Percentiles rank a stretch among this genome's conserved stretches.
phyloP scores from a whole-genome alignment of 345 rosid genomes.

The Brassica cretica region DNA sequence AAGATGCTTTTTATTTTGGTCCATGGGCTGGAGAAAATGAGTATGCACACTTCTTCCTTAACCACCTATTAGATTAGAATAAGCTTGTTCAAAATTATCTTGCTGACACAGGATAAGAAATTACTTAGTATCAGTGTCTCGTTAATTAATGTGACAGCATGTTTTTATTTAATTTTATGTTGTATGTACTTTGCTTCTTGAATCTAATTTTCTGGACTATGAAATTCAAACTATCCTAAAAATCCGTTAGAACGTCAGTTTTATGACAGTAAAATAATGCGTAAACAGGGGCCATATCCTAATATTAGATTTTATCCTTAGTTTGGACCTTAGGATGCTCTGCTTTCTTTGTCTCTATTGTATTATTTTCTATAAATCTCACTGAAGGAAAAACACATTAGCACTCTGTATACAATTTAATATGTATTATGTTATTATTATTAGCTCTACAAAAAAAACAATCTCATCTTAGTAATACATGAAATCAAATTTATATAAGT shows the following conservation, averaged over 20 bases:
- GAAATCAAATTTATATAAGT: not conserved
- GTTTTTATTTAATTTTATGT: not conserved
- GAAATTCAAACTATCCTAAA: slow-evolving; percentile 1
- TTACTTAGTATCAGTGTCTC: not conserved
- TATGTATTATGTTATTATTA: not conserved
- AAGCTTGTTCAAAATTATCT: not conserved
- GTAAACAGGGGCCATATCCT: slow-evolving; percentile 26
- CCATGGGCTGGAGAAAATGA: no score
- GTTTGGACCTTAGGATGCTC: not conserved
- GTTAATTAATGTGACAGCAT: not conserved
- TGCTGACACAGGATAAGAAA: not conserved
- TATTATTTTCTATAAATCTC: not conserved
- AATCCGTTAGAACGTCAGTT: slow-evolving; percentile 3
- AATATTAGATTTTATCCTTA: slow-evolving; percentile 16
- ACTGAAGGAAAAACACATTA: not conserved
- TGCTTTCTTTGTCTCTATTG: not conserved
- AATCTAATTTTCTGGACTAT: not conserved
- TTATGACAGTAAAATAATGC: not conserved
- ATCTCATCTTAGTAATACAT: no score
- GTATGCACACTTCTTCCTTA: not conserved
- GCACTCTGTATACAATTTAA: not conserved
- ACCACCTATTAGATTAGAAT: no score
- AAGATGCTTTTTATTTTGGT: no score
- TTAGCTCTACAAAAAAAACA: no score
- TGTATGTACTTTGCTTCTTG: no score